These are phyloP conservation scores for Phaeophleospora eucalypticola DNA, from an alignment of 2,329 filamentous ascomycete genomes.

Conservation along the genomic window DNA sequence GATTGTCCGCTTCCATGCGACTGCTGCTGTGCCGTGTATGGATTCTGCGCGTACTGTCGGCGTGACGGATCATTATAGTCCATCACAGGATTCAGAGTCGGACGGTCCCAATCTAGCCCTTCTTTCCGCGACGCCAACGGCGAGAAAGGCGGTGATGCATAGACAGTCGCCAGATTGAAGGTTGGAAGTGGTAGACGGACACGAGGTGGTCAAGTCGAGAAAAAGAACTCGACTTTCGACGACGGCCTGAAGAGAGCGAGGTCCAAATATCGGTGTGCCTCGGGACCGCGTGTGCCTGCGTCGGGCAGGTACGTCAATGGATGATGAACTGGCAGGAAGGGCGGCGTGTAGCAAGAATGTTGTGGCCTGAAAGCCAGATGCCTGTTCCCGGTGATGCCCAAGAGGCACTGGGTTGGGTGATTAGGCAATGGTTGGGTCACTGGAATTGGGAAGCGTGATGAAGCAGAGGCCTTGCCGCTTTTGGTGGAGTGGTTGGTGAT, in stretches of 20 bases:
- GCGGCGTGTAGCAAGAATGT: conserved; percentile 10
- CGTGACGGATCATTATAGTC: conserved; percentile 34
- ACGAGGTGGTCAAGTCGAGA: background rate
- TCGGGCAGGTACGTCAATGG: background rate
- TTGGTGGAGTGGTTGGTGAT: background rate
- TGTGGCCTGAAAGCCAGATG: conserved; percentile 13
- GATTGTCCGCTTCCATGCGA: conserved; percentile 31
- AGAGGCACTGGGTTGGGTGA: conserved; percentile 10
- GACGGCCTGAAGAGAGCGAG: background rate
- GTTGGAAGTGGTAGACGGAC: conserved; percentile 6
- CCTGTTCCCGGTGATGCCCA: conserved; percentile 23
- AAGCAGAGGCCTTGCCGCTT: background rate
- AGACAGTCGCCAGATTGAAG: conserved; percentile 29
- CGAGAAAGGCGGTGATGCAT: conserved; percentile 32
- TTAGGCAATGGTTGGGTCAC: conserved; percentile 2
- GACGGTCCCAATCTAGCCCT: conserved; percentile 21
- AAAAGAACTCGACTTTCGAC: background rate
- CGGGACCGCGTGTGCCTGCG: background rate
- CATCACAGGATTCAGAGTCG: conserved; percentile 27
- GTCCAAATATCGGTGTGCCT: background rate
- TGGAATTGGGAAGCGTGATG: background rate
- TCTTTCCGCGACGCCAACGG: conserved; percentile 27
- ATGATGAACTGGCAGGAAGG: conserved; percentile 9
- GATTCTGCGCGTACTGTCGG: conserved; percentile 31
- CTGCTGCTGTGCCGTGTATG: conserved; percentile 28